phyloP scores from a whole-genome alignment of 192 early-diverging fungal genomes.

The Allomyces macrogynus region DNA sequence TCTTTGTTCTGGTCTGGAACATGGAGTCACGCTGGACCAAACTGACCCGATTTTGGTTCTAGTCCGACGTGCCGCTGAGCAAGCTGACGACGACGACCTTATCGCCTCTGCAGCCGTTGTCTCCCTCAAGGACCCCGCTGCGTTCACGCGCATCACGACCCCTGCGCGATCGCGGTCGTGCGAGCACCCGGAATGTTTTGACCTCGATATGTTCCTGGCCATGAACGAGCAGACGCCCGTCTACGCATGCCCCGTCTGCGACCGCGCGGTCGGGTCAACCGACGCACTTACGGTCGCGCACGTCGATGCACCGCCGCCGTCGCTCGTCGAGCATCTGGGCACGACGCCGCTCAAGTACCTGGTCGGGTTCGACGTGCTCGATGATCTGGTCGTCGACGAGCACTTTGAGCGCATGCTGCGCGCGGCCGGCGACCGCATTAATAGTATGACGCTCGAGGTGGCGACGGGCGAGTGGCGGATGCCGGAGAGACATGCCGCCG shows the following conservation, averaged over 20 bases:
- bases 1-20: too few species aligned
- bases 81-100: constrained; percentile 41
- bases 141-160: constrained; percentile 36
- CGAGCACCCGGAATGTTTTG: constrained; percentile 69
- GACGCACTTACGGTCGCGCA: too few species aligned
- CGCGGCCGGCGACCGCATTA: constrained; percentile 5
- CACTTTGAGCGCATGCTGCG: constrained; percentile 24
- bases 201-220: constrained; percentile 43
- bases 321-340: too few species aligned
- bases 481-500: too few species aligned
- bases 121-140: constrained; percentile 50
- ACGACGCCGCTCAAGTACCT: too few species aligned
- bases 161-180: constrained; percentile 42
- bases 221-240: constrained; percentile 44
- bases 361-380: constrained; percentile 6
- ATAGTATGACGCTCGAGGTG: too few species aligned
- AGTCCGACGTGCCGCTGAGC: not conserved
- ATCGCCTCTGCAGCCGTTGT: constrained; percentile 37
- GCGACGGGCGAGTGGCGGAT: too few species aligned
- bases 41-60: not conserved
- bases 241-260: constrained; percentile 61
- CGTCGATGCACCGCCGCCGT: too few species aligned
- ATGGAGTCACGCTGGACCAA: too few species aligned
- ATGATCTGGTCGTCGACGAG: constrained; percentile 48
- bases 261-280: constrained; percentile 14